Base-by-base conservation (phyloP, 2,329 filamentous ascomycete species). In the Diaporthe ilicicola region DNA sequence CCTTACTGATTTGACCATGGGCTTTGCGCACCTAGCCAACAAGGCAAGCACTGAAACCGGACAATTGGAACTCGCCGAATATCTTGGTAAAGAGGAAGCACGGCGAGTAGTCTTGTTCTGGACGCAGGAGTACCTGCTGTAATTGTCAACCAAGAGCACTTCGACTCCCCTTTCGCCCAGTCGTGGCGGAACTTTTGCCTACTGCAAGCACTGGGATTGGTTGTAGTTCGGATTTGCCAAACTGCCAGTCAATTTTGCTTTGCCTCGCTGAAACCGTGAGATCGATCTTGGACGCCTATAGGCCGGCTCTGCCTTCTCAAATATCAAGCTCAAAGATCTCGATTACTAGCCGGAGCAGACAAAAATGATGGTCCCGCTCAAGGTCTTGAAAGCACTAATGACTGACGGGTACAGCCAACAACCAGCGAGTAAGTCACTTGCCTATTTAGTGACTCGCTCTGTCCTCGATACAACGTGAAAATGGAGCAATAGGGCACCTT, bases 1-100 rank as follows among this genome's bases (percentile, higher is more conserved):
- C n/a, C 73, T 82, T 42, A 81, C 76, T 19, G 77, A 80, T 67
- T 73, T 78, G 46, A 79, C 77, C 8, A 73, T 74, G 3, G 74
- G 74, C 22, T 75, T 82, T 34, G 74, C 75, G 65, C 78, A 81
- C 27, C 55, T 82, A 37, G 67, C 79, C 15, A 74, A 76, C 29
- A 76, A 76, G 48, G 71, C 75, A 24, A 75, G 71, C 13, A 73
- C 73, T 24, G 69, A 73, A 2, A 70, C 70, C 17, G 78, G 78
- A 13, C 75, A 70, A 48, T 70, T 69, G 22, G 71, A 75, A 66
- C 67, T 81, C 42, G 65, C 51, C 39, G 73, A 73, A 10, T 76
- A 77, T 66, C 67, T 81, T 17, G 80, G 71, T 3, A 67, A 72
- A 32, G 77, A 79, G 55, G 78, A 78, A 62, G 73, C 76, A 15